Percentiles rank a stretch among this genome's conserved stretches.
Evolutionary conservation across 495 filamentous ascomycete species (phyloP).

Genomic region (Neurospora sp.): DNA sequence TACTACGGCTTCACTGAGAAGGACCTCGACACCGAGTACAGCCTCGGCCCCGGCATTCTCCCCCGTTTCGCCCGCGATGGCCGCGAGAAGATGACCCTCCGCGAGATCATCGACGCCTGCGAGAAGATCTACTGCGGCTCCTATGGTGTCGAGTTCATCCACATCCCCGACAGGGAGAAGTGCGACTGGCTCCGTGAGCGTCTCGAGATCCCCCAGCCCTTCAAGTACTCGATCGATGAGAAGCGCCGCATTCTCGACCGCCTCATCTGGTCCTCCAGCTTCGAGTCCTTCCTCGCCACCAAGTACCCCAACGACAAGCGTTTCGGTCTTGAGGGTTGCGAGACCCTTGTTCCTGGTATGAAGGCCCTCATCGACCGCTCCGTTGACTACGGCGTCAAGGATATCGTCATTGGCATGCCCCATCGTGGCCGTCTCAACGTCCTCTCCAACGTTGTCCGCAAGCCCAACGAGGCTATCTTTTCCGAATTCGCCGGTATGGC

Average conservation of each 20-base stretch:
- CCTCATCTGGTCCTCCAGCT: conserved; percentile 95
- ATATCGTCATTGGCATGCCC: conserved; percentile 98
- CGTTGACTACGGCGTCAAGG: conserved; percentile 96
- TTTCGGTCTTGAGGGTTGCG: conserved; percentile 95
- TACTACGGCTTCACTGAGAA: conserved; percentile 92
- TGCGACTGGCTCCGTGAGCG: conserved; percentile 97
- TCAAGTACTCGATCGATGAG: conserved; percentile 92
- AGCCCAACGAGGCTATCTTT: conserved; percentile 99
- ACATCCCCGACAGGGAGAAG: conserved; percentile 93
- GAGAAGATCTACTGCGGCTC: conserved; percentile 94
- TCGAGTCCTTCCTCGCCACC: conserved; percentile 85
- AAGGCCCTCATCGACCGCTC: conserved; percentile 97
- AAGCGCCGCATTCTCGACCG: conserved; percentile 95
- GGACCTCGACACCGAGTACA: conserved; percentile 88
- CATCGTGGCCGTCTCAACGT: conserved; percentile 98
- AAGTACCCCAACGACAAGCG: conserved; percentile 99
- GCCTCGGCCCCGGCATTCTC: conserved; percentile 87
- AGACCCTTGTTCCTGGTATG: conserved; percentile 95
- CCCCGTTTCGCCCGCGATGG: conserved; percentile 81
- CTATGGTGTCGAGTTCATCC: conserved; percentile 95
- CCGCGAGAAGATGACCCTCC: conserved; percentile 89
- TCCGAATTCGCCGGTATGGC: conserved; percentile 89
- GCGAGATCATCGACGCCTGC: conserved; percentile 87
- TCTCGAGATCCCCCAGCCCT: conserved; percentile 85
- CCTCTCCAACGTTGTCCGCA: conserved; percentile 94